These are phyloP conservation scores for Kwoniella shandongensis DNA, from an alignment of 768 basidiomycete genomes.

Conservation along the genomic window DNA sequence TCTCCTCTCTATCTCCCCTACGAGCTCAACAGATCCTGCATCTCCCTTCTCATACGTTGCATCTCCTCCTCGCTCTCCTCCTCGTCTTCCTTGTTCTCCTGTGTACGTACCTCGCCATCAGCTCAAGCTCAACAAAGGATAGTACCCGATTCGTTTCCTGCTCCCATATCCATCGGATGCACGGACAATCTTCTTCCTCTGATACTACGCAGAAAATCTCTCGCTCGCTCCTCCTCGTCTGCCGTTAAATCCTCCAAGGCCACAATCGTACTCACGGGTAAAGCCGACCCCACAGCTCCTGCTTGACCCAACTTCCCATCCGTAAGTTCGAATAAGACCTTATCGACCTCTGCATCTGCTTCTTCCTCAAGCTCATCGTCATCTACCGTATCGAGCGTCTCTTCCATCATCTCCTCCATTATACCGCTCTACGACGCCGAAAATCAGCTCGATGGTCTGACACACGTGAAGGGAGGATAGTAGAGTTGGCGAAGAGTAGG, in stretches of 20 bases:
- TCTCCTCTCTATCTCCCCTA: constrained; percentile 34
- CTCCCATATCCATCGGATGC: too few relatives aligned
- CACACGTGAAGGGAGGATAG: too few relatives aligned
- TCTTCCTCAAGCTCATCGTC: constrained; percentile 95
- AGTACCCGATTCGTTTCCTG: too few relatives aligned
- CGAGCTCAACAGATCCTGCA: constrained; percentile 77
- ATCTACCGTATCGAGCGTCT: constrained; percentile 76
- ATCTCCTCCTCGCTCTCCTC: constrained; percentile 82
- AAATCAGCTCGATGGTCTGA: too few relatives aligned
- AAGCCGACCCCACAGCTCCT: constrained; percentile 67
- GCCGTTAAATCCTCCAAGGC: background rate
- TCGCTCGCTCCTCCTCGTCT: background rate
- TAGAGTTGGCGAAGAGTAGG: too few relatives aligned
- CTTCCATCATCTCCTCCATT: constrained; percentile 97
- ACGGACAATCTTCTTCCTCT: too few relatives aligned
- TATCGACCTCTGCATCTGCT: constrained; percentile 95
- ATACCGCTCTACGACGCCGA: constrained; percentile 73
- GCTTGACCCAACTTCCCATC: constrained; percentile 91
- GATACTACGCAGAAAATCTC: background rate
- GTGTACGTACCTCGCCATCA: constrained; percentile 5
- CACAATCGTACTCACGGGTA: constrained; percentile 64
- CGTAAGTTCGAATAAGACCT: constrained; percentile 90
- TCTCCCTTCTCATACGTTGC: constrained; percentile 84
- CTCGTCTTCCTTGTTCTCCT: constrained; percentile 64
- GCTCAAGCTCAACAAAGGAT: background rate